Evolutionary conservation across 2,329 filamentous ascomycete genomes (phyloP).

Genomic region (Knufia petricola): DNA sequence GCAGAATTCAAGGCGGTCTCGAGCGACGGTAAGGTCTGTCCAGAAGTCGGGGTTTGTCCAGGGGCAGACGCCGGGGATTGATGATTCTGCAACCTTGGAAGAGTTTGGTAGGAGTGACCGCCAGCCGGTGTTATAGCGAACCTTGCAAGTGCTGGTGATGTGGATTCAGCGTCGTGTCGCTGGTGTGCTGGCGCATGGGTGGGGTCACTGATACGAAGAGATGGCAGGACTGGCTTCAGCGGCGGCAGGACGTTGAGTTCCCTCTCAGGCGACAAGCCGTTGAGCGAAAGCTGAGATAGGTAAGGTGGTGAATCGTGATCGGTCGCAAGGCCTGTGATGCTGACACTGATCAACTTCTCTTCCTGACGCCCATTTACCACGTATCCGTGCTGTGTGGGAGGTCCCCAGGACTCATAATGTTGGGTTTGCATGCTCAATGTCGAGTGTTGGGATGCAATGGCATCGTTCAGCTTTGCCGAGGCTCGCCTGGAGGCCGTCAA

Average conservation of each 20-base stretch:
- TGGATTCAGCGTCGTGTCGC: constrained; percentile 21
- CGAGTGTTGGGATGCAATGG: background rate
- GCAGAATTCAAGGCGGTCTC: constrained; percentile 28
- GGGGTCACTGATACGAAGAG: background rate
- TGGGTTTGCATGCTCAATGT: background rate
- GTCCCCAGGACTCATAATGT: background rate
- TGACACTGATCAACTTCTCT: background rate
- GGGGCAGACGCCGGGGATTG: constrained; percentile 26
- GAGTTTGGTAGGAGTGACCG: constrained; percentile 25
- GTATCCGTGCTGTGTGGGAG: background rate
- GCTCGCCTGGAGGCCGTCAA: constrained; percentile 7
- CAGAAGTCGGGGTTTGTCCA: constrained; percentile 28
- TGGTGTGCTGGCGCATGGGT: background rate
- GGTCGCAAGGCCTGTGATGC: background rate
- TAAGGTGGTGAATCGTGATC: background rate
- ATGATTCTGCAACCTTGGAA: constrained; percentile 32
- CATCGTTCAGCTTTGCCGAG: constrained; percentile 8
- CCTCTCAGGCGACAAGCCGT: background rate
- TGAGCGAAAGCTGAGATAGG: background rate
- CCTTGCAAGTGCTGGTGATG: constrained; percentile 26
- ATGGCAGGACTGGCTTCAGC: background rate
- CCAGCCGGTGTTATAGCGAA: constrained; percentile 28
- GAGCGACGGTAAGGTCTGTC: constrained; percentile 34
- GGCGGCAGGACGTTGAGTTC: background rate
- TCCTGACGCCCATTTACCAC: background rate